Percentiles rank a stretch among this genome's conserved stretches.
Evolutionary conservation across 495 filamentous ascomycete genomes (phyloP).

Genomic region (Talaromyces liani): DNA sequence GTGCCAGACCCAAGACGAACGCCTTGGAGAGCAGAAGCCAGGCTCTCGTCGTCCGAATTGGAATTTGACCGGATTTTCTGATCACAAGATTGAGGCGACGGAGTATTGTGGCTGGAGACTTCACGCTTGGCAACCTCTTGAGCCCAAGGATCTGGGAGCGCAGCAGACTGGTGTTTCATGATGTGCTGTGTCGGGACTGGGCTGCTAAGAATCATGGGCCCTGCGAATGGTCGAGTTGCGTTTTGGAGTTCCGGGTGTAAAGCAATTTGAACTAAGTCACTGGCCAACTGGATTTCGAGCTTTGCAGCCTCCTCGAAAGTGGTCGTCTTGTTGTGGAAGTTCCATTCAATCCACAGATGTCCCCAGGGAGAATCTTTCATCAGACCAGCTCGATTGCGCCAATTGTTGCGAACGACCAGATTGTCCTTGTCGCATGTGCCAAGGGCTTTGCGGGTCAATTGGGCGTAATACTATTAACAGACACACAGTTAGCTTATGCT

Average conservation of each 20-base stretch:
- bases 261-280: background rate
- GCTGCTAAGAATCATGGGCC: background rate
- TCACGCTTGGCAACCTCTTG: background rate
- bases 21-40: background rate
- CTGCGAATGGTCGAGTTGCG: background rate
- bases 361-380: constrained; percentile 20
- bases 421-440: constrained; percentile 5
- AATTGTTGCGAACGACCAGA: constrained; percentile 14
- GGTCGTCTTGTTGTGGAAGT: constrained; percentile 9
- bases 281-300: constrained; percentile 13
- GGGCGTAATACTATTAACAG: constrained; percentile 20
- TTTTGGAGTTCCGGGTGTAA: background rate
- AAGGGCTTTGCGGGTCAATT: constrained; percentile 20
- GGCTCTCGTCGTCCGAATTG: background rate
- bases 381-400: constrained; percentile 9
- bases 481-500: background rate
- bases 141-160: background rate
- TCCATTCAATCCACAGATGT: constrained; percentile 25
- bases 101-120: background rate
- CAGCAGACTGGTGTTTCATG: background rate
- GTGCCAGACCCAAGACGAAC: background rate
- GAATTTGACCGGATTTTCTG: background rate
- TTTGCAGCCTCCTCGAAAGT: constrained; percentile 19
- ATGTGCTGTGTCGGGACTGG: background rate
- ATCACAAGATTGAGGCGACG: background rate